phyloP scores from a whole-genome alignment of 2,329 filamentous ascomycete genomes.

The Nothomitra cinnamomea region DNA sequence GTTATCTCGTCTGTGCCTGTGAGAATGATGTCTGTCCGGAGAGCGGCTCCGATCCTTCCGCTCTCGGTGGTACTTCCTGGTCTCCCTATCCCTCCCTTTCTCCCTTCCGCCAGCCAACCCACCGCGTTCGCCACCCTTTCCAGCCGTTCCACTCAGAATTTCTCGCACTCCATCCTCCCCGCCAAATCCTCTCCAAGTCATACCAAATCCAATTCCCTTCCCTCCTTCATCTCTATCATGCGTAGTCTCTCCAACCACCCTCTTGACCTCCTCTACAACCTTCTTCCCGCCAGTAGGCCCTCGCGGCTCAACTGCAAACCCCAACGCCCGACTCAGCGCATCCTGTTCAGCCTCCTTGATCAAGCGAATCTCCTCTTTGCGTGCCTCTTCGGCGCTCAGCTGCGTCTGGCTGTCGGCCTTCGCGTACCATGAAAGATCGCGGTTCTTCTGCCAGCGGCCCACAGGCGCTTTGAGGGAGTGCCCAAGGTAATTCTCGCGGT shows the following conservation, averaged over 20 bases:
- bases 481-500: slow-evolving; percentile 82
- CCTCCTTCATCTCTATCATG: slow-evolving; percentile 20
- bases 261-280: slow-evolving; percentile 38
- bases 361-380: slow-evolving; percentile 59
- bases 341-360: slow-evolving; percentile 90
- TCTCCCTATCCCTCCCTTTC: slow-evolving; percentile 14
- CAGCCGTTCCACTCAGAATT: slow-evolving; percentile 15
- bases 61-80: slow-evolving; percentile 14
- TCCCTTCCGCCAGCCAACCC: slow-evolving; percentile 13
- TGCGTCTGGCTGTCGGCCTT: slow-evolving; percentile 31
- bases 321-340: slow-evolving; percentile 68
- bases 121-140: slow-evolving; percentile 12
- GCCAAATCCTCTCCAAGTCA: slow-evolving; percentile 11
- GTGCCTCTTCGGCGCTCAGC: slow-evolving; percentile 39
- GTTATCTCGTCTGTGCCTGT: slow-evolving; percentile 14
- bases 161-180: slow-evolving; percentile 6
- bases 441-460: slow-evolving; percentile 76
- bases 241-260: slow-evolving; percentile 31
- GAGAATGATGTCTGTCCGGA: slow-evolving; percentile 17
- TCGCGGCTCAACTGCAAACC: slow-evolving; percentile 47
- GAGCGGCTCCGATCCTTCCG: slow-evolving; percentile 3
- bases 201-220: slow-evolving; percentile 16
- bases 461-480: slow-evolving; percentile 87
- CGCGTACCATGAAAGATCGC: slow-evolving; percentile 49
- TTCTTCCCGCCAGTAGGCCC: slow-evolving; percentile 32